These are phyloP conservation scores for Ephemerocybe angulata DNA, from an alignment of 768 basidiomycete species.

Conservation along the genomic window DNA sequence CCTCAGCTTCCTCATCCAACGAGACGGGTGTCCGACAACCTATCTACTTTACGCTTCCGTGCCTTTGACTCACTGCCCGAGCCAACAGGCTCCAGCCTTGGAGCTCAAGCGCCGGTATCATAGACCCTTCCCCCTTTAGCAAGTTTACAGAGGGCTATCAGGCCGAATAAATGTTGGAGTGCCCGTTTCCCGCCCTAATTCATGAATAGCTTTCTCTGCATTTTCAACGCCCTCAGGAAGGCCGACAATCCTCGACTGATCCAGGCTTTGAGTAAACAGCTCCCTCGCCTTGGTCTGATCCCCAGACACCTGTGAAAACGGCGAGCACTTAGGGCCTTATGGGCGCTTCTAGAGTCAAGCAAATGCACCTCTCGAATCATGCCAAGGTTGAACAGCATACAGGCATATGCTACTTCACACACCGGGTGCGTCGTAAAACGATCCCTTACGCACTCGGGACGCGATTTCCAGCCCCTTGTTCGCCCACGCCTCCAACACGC, in stretches of 20 bases:
- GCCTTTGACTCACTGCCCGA: too few species aligned
- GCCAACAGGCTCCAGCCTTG: too few species aligned
- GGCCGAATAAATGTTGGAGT: too few species aligned
- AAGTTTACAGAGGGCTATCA: too few species aligned
- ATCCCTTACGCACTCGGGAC: conserved; percentile 23
- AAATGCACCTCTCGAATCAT: conserved; percentile 45
- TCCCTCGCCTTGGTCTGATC: conserved; percentile 32
- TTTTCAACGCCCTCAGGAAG: conserved; percentile 21
- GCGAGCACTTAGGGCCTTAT: too few species aligned
- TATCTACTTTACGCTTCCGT: too few species aligned
- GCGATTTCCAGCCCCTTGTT: conserved; percentile 38
- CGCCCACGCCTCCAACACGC: too few species aligned
- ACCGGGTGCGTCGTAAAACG: conserved; percentile 22
- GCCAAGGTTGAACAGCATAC: conserved; percentile 61
- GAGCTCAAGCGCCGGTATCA: too few species aligned
- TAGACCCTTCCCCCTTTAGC: too few species aligned
- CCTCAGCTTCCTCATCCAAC: too few species aligned
- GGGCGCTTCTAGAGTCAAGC: not conserved
- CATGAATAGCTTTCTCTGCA: not conserved
- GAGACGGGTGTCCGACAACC: too few species aligned
- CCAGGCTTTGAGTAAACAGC: conserved; percentile 29
- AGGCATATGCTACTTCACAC: conserved; percentile 56
- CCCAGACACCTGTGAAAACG: conserved; percentile 41
- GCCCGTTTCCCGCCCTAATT: too few species aligned
- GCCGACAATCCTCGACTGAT: conserved; percentile 35